phyloP scores from a whole-genome alignment of 176 grass and related monocot species.

The Musa itinerans region DNA sequence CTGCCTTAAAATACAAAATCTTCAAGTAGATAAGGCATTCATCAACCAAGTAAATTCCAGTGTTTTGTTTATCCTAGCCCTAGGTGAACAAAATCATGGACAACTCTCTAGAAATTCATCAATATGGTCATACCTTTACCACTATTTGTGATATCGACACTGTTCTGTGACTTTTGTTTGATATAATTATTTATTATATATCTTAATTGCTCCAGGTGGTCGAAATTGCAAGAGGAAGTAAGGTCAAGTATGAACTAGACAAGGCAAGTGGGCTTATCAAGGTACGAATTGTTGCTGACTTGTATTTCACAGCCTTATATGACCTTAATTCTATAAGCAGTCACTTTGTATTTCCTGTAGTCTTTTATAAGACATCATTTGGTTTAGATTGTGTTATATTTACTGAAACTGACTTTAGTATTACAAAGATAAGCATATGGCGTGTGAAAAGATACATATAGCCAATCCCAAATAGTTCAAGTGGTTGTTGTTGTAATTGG shows the following conservation, averaged over 20 bases:
- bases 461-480: too few relatives aligned
- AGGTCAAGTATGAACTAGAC: constrained; percentile 94
- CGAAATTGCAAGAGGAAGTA: constrained; percentile 92
- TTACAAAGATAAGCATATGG: too few relatives aligned
- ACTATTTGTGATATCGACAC: not conserved
- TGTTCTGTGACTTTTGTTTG: not conserved
- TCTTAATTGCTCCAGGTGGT: constrained; percentile 51
- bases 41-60: not conserved
- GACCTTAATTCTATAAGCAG: not conserved
- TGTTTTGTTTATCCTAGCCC: not conserved
- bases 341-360: not conserved
- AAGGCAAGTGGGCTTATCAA: constrained; percentile 85
- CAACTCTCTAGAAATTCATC: too few relatives aligned
- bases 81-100: too few relatives aligned
- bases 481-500: too few relatives aligned
- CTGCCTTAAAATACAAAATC: not conserved
- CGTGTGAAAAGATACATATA: too few relatives aligned
- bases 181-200: not conserved
- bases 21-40: not conserved
- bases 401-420: too few relatives aligned
- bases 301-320: constrained; percentile 1
- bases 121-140: not conserved
- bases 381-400: not conserved
- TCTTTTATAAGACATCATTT: not conserved
- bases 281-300: constrained; percentile 25